Conservation (phyloP, 2,329 filamentous ascomycete species). For the Elsinoe arachidis region DNA sequence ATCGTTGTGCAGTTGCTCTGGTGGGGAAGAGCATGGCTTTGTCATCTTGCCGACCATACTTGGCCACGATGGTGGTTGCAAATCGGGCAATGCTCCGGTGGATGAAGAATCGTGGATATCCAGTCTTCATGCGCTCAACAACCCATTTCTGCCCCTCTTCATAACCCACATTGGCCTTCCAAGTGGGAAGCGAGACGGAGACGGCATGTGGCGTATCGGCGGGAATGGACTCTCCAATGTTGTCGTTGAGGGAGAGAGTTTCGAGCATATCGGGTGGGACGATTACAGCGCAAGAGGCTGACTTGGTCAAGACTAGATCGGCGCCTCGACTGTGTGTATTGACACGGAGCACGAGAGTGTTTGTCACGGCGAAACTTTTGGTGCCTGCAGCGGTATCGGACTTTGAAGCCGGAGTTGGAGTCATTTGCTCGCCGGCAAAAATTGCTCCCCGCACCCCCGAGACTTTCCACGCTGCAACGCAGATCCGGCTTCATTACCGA, state of each 20-base stretch:
- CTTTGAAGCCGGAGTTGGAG: neutral
- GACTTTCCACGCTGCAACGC: neutral
- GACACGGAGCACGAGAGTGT: conserved; percentile 1
- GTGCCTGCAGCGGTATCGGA: neutral
- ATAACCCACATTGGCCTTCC: conserved; percentile 83
- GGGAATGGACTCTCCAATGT: conserved; percentile 60
- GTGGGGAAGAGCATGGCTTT: conserved; percentile 80
- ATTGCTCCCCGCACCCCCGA: neutral
- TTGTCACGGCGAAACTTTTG: neutral
- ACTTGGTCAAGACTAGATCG: neutral
- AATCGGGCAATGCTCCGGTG: conserved; percentile 74
- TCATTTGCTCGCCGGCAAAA: conserved; percentile 5
- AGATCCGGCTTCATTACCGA: neutral
- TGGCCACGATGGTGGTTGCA: conserved; percentile 56
- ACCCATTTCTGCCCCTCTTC: conserved; percentile 89
- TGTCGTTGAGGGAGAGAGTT: conserved; percentile 27
- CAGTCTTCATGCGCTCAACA: conserved; percentile 72
- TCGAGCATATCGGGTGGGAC: conserved; percentile 13
- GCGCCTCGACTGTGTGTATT: neutral
- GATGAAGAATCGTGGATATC: conserved; percentile 93
- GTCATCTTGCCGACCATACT: conserved; percentile 52
- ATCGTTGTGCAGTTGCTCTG: conserved; percentile 58
- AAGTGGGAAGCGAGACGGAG: conserved; percentile 91
- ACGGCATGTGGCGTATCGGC: conserved; percentile 78
- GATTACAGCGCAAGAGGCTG: conserved; percentile 9